These are phyloP conservation scores for Clavispora fructus DNA, from an alignment of 805 yeast genomes.

Conservation along the genomic window DNA sequence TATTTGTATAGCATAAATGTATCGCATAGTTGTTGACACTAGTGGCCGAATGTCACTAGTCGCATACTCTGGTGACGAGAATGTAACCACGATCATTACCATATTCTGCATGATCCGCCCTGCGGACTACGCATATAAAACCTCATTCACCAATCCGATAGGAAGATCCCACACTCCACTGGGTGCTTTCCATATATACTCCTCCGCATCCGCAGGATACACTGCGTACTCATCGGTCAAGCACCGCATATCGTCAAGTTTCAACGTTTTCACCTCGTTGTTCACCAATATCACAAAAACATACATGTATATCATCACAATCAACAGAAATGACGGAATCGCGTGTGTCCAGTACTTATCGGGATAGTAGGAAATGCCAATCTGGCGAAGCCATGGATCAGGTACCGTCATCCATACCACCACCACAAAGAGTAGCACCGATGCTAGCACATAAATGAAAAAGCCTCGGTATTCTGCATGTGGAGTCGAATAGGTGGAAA, in stretches of 20 bases:
- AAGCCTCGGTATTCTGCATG: slow-evolving; percentile 85
- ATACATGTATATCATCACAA: slow-evolving; percentile 69
- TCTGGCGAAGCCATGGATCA: slow-evolving; percentile 41
- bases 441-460: slow-evolving; percentile 67
- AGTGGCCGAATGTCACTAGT: too few species aligned
- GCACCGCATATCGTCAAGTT: slow-evolving; percentile 54
- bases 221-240: slow-evolving; percentile 63
- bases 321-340: slow-evolving; percentile 64
- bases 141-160: slow-evolving; percentile 59
- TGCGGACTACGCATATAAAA: slow-evolving; percentile 42
- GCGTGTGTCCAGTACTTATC: slow-evolving; percentile 90
- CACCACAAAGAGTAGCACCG: slow-evolving; percentile 50
- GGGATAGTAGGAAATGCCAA: slow-evolving; percentile 71
- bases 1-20: not conserved
- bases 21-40: not conserved
- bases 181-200: slow-evolving; percentile 53
- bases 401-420: slow-evolving; percentile 76
- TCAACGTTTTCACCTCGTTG: slow-evolving; percentile 64
- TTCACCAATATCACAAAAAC: slow-evolving; percentile 67
- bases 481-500: slow-evolving; percentile 48
- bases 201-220: slow-evolving; percentile 20
- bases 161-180: slow-evolving; percentile 90
- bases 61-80: too few species aligned
- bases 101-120: not conserved
- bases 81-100: too few species aligned